Conservation (phyloP, 2,329 filamentous ascomycete species). For the Botrytis fabae region DNA sequence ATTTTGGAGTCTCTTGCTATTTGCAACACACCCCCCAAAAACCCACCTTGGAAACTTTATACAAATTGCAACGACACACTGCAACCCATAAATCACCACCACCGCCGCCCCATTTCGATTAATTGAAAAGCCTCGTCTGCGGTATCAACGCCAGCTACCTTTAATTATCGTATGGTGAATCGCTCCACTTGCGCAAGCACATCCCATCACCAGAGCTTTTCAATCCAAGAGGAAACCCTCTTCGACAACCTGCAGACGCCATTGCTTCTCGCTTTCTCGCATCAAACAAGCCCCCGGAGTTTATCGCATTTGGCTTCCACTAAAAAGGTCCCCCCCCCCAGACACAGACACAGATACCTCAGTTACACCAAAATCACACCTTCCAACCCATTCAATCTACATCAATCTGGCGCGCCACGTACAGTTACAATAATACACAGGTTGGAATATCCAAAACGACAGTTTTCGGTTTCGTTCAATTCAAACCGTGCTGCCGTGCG, state of each 20-base stretch:
- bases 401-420: slow-evolving; percentile 15
- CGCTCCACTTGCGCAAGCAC: slow-evolving; percentile 9
- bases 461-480: slow-evolving; percentile 8
- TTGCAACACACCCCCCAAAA: neutral
- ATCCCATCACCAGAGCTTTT: neutral
- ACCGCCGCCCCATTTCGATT: neutral
- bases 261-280: slow-evolving; percentile 17
- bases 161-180: slow-evolving; percentile 7
- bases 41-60: slow-evolving; percentile 11
- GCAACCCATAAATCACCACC: neutral
- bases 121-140: slow-evolving; percentile 6
- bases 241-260: neutral
- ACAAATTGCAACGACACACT: slow-evolving; percentile 10
- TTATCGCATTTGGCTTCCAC: slow-evolving; percentile 15
- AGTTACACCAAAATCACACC: slow-evolving; percentile 3
- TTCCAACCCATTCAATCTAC: slow-evolving; percentile 8
- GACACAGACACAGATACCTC: slow-evolving; percentile 4
- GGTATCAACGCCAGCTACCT: neutral
- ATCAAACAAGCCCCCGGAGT: slow-evolving; percentile 1
- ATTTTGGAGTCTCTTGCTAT: neutral
- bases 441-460: slow-evolving; percentile 1
- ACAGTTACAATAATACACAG: neutral
- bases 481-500: slow-evolving; percentile 17
- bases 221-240: neutral
- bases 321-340: neutral